Base-by-base conservation (phyloP, 192 early-diverging fungal genomes). In the Backusella luteola region DNA sequence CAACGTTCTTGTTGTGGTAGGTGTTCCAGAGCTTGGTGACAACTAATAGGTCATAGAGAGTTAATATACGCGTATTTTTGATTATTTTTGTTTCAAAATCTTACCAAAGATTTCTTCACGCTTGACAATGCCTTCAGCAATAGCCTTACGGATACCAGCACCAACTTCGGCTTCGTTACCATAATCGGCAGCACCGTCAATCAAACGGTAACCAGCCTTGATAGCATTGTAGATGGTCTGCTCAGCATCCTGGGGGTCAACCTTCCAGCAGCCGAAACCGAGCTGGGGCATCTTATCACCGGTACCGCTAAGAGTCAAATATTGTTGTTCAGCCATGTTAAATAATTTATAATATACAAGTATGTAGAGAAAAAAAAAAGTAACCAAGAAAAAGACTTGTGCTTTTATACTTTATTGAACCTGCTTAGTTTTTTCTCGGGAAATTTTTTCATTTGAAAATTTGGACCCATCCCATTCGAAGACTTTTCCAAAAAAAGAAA, bases 81-180 rank as follows among this genome's bases (percentile, higher is more conserved):
- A 11, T 71, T 36, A 1, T 36, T 42, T 44, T 34, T 23, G 15
- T n/a, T 9, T 19, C 26, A 72, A 46, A 32, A 12, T n/a, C 14
- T 49, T 72, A 72, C 70, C 70, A 53, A 79, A 89, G 32, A 89
- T 8, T 49, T 87, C 83, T 38, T 85, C 81, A 29, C 91, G 85
- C 59, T 82, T 89, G 70, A 86, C 84, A 29, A 89, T 80, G 32
- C 84, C 85, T 17, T 76, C 79, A 26, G 79, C 77, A 53, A 89
- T 84, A 26, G 85, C 84, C 53, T 77, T 79, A 56, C 84, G 80
- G 69, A 90, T 83, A 69, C 86, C 89, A 41, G 79, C 75, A 32
- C 90, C 89, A 34, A 90, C 86, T 73, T 91, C 85, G n/a, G 79
- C 78, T 66, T 92, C 90, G 63, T 88, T 92, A 23, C 86, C 88